A percentile compares a stretch with the other conserved stretches of the same genome.
These are phyloP conservation scores for Raffaelea arxii DNA, from an alignment of 2,329 filamentous ascomycete genomes.

Conservation along the genomic window DNA sequence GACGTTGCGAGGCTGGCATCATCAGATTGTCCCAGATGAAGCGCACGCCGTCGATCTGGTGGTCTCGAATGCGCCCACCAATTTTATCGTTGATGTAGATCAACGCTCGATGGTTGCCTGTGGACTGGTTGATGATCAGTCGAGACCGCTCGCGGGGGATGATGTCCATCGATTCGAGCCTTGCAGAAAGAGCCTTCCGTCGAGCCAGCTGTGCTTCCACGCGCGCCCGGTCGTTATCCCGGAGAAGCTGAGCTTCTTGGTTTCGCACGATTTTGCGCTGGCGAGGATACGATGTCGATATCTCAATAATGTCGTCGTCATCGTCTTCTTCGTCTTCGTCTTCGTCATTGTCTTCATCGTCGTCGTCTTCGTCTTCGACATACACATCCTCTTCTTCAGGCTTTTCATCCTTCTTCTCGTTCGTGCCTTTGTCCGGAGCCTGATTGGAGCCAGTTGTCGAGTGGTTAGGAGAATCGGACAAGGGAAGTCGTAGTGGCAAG, in stretches of 20 bases:
- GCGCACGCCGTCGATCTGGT: slow-evolving; percentile 72
- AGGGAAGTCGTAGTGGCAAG: no score
- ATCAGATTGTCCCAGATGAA: slow-evolving; percentile 87
- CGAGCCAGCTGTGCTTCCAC: slow-evolving; percentile 45
- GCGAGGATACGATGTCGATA: slow-evolving; percentile 31
- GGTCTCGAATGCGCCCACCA: slow-evolving; percentile 57
- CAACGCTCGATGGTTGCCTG: slow-evolving; percentile 47
- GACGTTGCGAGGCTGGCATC: slow-evolving; percentile 42
- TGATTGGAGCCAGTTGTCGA: neutral
- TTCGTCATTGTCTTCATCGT: slow-evolving; percentile 4
- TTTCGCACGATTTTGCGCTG: slow-evolving; percentile 37
- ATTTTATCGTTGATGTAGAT: slow-evolving; percentile 59
- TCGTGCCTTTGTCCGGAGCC: neutral
- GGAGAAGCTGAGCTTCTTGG: slow-evolving; percentile 39
- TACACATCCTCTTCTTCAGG: slow-evolving; percentile 3
- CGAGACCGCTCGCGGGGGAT: slow-evolving; percentile 34
- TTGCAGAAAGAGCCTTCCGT: slow-evolving; percentile 33
- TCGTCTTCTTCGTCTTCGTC: slow-evolving; percentile 4
- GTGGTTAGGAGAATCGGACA: no score
- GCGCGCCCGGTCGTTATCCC: slow-evolving; percentile 45
- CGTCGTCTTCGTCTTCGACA: slow-evolving; percentile 1
- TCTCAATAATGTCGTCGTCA: neutral
- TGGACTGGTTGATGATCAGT: slow-evolving; percentile 59
- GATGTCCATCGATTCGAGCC: slow-evolving; percentile 31
- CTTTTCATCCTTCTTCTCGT: slow-evolving; percentile 1